Base-by-base conservation (phyloP, 306 rosid genomes). In the Chamaecrista fasciculata region DNA sequence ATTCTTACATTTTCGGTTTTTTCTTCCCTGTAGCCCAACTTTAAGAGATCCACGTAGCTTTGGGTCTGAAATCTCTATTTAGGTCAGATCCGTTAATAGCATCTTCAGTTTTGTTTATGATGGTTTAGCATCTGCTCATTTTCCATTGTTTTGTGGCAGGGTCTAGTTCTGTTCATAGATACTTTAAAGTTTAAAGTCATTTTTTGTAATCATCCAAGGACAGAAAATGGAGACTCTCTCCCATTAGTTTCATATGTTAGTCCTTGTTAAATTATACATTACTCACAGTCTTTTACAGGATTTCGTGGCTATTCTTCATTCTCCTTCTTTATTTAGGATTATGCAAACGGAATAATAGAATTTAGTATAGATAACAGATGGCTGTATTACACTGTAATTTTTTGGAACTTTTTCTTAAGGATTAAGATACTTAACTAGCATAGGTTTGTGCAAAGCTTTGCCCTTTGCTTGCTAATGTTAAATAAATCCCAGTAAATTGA, bases 41-140 rank as follows among this genome's bases (percentile, higher is more conserved):
- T 18, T 74, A 48, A 26, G 65, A 80, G 90, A 84, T 89, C 86
- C 71, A 25, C 20, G 57, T 21, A 29, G 63, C 37, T 44, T 19
- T 60, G 24, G 21, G 62, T 34, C 76, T 51, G 0, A 6, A 48
- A 11, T 53, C 63, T 61, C 60, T 64, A 59, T 42, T 59, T 73
- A 57, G 40, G 39, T 69, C 73, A 87, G 96, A 89, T 87, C 93
- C 81, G 72, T 66, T 15, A 28, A 69, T 69, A 51, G 9, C 43
- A 9, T 40, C 48, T 42, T 68, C 49, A 68, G 24, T 73, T 77
- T 73, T 34, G 8, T 43, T 36, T 33, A 4, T 59, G 46, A 59
- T 67, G 26, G 26, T 46, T 71, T 15, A 19, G 15, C 25, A 16
- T 24, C 18, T n/a, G 21, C 28, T 49, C 31, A 3, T 6, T n/a